A percentile compares a stretch with the other conserved stretches of the same genome.
Evolutionary conservation across 2,329 filamentous ascomycete species (phyloP).

Genomic region (Colletotrichum destructivum): DNA sequence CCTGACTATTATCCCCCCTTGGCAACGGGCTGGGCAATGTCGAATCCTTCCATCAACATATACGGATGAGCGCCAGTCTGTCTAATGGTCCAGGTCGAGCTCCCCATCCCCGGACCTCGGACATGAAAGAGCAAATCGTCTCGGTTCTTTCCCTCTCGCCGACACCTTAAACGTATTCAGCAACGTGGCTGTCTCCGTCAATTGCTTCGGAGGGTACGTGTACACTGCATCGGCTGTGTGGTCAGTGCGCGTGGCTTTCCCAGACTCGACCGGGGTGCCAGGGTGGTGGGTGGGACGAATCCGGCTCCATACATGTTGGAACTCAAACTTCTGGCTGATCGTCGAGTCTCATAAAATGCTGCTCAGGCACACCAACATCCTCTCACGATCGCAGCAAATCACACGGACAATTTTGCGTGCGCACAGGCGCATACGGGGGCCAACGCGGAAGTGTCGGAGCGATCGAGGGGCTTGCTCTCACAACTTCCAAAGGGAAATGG

Average conservation of each 20-base stretch:
- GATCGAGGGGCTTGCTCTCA: constrained; percentile 4
- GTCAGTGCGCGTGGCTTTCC: constrained; percentile 32
- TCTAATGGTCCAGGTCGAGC: background rate
- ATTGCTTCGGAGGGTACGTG: constrained; percentile 22
- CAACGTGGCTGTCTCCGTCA: constrained; percentile 22
- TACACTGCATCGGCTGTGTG: constrained; percentile 24
- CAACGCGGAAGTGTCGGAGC: constrained; percentile 40
- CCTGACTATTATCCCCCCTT: constrained; percentile 2
- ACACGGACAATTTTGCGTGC: constrained; percentile 31
- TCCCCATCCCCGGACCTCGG: constrained; percentile 1
- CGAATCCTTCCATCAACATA: background rate
- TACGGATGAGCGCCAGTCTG: background rate
- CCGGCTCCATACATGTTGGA: constrained; percentile 40
- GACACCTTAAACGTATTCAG: constrained; percentile 27
- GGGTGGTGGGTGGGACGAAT: constrained; percentile 28
- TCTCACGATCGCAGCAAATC: constrained; percentile 23
- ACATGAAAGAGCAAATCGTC: constrained; percentile 7
- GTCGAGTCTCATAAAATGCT: constrained; percentile 37
- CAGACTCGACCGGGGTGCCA: constrained; percentile 37
- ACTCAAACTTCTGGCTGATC: constrained; percentile 41
- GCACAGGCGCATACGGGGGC: constrained; percentile 28
- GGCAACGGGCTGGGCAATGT: constrained; percentile 1
- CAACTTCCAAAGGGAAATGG: background rate
- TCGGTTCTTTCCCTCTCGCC: constrained; percentile 12
- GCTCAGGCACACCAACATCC: constrained; percentile 36